These are phyloP conservation scores for Aspergillus latus DNA, from an alignment of 2,329 filamentous ascomycete species.

Conservation along the genomic window DNA sequence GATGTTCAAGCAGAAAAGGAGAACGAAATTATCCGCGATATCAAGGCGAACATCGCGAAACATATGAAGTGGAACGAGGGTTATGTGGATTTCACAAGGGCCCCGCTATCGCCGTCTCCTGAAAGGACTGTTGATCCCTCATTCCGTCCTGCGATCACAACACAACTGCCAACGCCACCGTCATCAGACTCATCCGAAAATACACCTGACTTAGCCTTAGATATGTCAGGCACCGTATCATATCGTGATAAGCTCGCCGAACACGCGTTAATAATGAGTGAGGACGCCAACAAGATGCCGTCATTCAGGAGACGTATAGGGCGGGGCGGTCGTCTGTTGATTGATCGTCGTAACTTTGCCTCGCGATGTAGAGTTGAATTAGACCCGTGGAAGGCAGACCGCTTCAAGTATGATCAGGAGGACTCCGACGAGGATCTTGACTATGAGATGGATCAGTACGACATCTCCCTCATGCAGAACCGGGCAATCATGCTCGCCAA, in stretches of 20 bases:
- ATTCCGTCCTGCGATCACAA: slow-evolving; percentile 68
- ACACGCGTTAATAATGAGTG: slow-evolving; percentile 45
- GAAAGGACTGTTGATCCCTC: slow-evolving; percentile 62
- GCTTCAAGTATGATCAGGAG: slow-evolving; percentile 85
- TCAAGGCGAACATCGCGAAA: slow-evolving; percentile 82
- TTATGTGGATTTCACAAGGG: slow-evolving; percentile 82
- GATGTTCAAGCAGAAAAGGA: slow-evolving; percentile 80
- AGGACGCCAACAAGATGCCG: slow-evolving; percentile 51
- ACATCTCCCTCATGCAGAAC: slow-evolving; percentile 58
- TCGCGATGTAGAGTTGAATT: slow-evolving; percentile 50
- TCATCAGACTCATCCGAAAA: slow-evolving; percentile 50
- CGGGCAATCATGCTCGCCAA: slow-evolving; percentile 51
- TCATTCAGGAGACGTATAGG: slow-evolving; percentile 82
- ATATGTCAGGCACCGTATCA: slow-evolving; percentile 33
- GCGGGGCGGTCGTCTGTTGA: slow-evolving; percentile 79
- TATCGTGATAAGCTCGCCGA: slow-evolving; percentile 41
- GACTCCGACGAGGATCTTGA: slow-evolving; percentile 74
- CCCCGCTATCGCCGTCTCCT: slow-evolving; percentile 75
- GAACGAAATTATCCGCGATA: slow-evolving; percentile 74
- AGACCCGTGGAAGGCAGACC: slow-evolving; percentile 58
- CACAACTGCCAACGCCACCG: slow-evolving; percentile 59
- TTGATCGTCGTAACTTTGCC: slow-evolving; percentile 75
- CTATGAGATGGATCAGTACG: slow-evolving; percentile 72
- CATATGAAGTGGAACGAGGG: slow-evolving; percentile 90
- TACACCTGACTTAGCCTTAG: slow-evolving; percentile 39